phyloP scores from a whole-genome alignment of 305 asterid genomes.

The Solanum aculeatissimum region DNA sequence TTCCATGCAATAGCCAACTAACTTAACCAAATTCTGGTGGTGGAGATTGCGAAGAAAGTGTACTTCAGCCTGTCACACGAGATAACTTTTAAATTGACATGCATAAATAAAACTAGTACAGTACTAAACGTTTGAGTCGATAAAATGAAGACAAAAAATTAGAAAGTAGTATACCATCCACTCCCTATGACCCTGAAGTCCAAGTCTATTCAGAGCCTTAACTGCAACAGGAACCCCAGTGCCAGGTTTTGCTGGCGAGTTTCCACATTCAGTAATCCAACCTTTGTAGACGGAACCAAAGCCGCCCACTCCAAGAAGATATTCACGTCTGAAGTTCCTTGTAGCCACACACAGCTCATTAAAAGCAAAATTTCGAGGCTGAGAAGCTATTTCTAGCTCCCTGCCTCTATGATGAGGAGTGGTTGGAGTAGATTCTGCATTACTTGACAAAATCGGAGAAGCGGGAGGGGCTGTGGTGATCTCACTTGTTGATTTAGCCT shows the following conservation, averaged over 20 bases:
- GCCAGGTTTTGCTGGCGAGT: constrained; percentile 58
- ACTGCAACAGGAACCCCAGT: constrained; percentile 77
- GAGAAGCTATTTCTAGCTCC: constrained; percentile 68
- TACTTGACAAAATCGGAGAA: too few relatives aligned
- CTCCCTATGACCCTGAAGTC: constrained; percentile 90
- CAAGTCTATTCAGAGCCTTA: constrained; percentile 69
- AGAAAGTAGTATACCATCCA: constrained; percentile 51
- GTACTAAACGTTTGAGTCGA: neutral
- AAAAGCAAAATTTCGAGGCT: constrained; percentile 58
- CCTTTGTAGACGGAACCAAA: constrained; percentile 90
- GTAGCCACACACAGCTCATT: constrained; percentile 63
- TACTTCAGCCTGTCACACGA: constrained; percentile 51
- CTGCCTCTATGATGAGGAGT: constrained; percentile 37
- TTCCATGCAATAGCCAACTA: constrained; percentile 69
- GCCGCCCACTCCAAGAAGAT: constrained; percentile 83
- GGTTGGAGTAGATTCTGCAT: constrained; percentile 41
- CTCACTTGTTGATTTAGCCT: constrained; percentile 50
- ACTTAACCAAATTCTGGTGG: constrained; percentile 54
- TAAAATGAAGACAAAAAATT: neutral
- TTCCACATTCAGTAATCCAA: constrained; percentile 61
- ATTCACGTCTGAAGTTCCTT: constrained; percentile 56
- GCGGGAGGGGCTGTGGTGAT: constrained; percentile 39
- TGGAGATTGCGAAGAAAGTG: constrained; percentile 57
- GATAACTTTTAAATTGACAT: neutral
- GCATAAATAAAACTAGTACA: neutral